Evolutionary conservation across 2,329 filamentous ascomycete species (phyloP).

Genomic region (Boeremia exigua): DNA sequence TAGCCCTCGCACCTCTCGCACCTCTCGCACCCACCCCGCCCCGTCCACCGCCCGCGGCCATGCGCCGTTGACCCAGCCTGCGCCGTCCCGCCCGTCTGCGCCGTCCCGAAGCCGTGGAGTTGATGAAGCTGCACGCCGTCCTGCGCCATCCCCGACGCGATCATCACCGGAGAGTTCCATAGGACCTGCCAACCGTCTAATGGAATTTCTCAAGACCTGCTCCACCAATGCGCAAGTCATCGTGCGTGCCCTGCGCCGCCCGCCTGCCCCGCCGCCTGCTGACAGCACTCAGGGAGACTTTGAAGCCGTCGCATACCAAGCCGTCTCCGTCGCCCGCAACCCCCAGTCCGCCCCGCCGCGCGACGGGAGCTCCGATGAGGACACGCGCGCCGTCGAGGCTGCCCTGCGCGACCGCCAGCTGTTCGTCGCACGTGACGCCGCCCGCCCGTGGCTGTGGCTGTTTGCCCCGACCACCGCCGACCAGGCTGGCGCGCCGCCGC

Average conservation of each 20-base stretch:
- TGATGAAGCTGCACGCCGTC: slow-evolving; percentile 47
- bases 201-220: slow-evolving; percentile 49
- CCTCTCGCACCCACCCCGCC: background rate
- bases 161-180: slow-evolving; percentile 49
- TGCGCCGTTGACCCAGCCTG: background rate
- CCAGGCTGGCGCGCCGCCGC: slow-evolving; percentile 21
- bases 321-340: slow-evolving; percentile 39
- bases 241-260: slow-evolving; percentile 24
- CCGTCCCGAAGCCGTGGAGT: slow-evolving; percentile 30
- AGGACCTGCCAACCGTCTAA: slow-evolving; percentile 43
- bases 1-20: slow-evolving; percentile 6
- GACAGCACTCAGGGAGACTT: slow-evolving; percentile 43
- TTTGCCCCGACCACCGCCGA: slow-evolving; percentile 39
- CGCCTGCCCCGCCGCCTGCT: too few species aligned
- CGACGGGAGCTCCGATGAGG: slow-evolving; percentile 32
- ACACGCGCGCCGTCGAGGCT: slow-evolving; percentile 40
- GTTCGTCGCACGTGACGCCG: slow-evolving; percentile 40
- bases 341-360: slow-evolving; percentile 21
- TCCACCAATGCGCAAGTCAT: slow-evolving; percentile 49
- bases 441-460: slow-evolving; percentile 43
- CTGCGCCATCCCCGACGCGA: slow-evolving; percentile 43
- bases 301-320: slow-evolving; percentile 46
- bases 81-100: background rate
- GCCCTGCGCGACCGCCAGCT: slow-evolving; percentile 35
- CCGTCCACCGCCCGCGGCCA: background rate